Evolutionary conservation across 2,329 filamentous ascomycete genomes (phyloP).

Genomic region (Dactylellina sp.): DNA sequence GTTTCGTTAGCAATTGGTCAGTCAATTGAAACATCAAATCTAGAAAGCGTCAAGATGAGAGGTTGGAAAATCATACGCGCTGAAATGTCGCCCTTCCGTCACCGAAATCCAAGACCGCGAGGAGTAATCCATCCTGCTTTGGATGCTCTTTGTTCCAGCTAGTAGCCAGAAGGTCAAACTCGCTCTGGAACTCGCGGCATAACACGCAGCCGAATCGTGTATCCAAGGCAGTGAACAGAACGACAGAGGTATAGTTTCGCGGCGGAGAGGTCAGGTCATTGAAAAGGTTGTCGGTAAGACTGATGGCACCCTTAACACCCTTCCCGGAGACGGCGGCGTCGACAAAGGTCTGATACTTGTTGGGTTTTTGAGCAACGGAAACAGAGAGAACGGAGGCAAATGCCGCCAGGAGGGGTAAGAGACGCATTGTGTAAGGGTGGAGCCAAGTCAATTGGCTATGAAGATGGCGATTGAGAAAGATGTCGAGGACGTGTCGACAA

Average conservation of each 20-base stretch:
- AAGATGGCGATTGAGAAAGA: constrained; percentile 22
- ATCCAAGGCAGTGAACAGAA: constrained; percentile 89
- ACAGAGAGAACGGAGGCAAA: constrained; percentile 50
- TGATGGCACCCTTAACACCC: constrained; percentile 58
- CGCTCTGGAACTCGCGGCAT: constrained; percentile 90
- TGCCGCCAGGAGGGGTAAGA: constrained; percentile 41
- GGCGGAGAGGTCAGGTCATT: constrained; percentile 78
- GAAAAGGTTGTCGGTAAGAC: constrained; percentile 82
- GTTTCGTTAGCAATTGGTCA: constrained; percentile 24
- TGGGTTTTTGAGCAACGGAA: constrained; percentile 45
- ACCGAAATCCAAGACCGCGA: constrained; percentile 86
- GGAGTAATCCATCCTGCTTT: constrained; percentile 77
- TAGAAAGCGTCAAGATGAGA: too few relatives aligned
- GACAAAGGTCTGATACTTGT: constrained; percentile 58
- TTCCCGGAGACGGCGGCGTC: constrained; percentile 47
- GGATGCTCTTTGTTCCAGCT: constrained; percentile 91
- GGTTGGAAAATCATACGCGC: constrained; percentile 62
- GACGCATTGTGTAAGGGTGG: constrained; percentile 38
- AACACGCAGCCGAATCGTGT: constrained; percentile 84
- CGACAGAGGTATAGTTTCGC: constrained; percentile 83
- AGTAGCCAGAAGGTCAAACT: constrained; percentile 87
- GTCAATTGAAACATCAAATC: too few relatives aligned
- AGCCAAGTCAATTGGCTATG: constrained; percentile 55
- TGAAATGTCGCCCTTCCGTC: constrained; percentile 88
- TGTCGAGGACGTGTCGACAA: constrained; percentile 46